These are phyloP conservation scores for Quercus wislizeni DNA, from an alignment of 306 rosid genomes.

Conservation along the genomic window DNA sequence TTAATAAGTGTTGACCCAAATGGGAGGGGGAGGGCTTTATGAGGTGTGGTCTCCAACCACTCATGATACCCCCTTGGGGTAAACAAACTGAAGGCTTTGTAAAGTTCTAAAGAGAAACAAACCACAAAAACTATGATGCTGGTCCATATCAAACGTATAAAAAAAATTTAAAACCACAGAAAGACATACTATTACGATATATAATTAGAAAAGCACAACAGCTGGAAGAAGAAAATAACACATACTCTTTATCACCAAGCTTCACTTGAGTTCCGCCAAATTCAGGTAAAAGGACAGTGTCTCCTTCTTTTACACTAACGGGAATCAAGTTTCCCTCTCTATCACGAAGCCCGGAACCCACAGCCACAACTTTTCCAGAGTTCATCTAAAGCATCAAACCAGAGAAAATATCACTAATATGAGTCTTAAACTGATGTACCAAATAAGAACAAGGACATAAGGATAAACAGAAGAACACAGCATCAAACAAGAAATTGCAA, in stretches of 20 bases:
- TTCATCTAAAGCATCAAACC: slow-evolving; percentile 33
- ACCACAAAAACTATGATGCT: background rate
- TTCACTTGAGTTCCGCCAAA: slow-evolving; percentile 74
- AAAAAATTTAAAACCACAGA: background rate
- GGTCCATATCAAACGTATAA: background rate
- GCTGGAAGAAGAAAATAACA: slow-evolving; percentile 2
- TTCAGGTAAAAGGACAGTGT: slow-evolving; percentile 72
- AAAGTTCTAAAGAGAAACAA: background rate
- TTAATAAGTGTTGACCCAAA: too few species aligned
- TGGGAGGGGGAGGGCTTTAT: too few species aligned
- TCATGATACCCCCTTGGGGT: too few species aligned
- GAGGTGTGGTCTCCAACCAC: too few species aligned
- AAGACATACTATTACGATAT: background rate
- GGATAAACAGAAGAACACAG: background rate
- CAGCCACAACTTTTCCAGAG: slow-evolving; percentile 71
- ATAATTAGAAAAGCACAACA: background rate
- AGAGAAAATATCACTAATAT: background rate
- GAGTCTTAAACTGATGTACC: background rate
- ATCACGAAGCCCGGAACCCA: slow-evolving; percentile 61
- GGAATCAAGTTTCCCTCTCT: slow-evolving; percentile 60
- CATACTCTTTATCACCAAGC: slow-evolving; percentile 72
- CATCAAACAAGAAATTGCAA: background rate
- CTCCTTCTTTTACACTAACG: slow-evolving; percentile 64
- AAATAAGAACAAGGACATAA: background rate
- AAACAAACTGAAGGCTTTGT: background rate